Evolutionary conservation across 176 grass and related monocot genomes (phyloP), one percentile per base, ranked within the genome.

Genomic region (Coix lacrymajobi): DNA sequence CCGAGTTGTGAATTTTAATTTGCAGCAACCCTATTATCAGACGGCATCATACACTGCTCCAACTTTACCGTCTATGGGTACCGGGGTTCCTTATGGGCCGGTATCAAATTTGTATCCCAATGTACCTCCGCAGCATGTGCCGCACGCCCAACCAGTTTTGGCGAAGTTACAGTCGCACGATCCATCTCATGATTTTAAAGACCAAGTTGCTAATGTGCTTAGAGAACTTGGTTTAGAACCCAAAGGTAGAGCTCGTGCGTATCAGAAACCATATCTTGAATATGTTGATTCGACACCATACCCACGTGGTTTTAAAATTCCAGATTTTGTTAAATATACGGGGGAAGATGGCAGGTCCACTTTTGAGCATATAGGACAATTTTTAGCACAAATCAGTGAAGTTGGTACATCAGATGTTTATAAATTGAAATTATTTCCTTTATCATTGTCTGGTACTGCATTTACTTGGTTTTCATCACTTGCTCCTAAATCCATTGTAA

Each of bases 271-370:
- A 2, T 79, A 77, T 2, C 76, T 28, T 7, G 76, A 79, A 5
- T 45, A 65, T 4, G 63, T 45, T n/a, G 60, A 79, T 64, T 3
- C 39, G 22, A 48, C 30, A 15, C 16, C 61, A 9, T 79, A 79
- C 32, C 77, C 77, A 24, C 41, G 17, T n/a, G 77, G 61, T 48
- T 79, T 79, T 34, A 79, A 12, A 79, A 34, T 79, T 49, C 61
- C 17, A 13, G 28, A 66, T 48, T 79, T 79, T 49, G 11, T 49
- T 66, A 79, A 79, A 14, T 79, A 66, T 34, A 79, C 41, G 0
- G 28, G 76, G 1, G 61, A 76, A 22, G 74, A 77, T 29, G 36
- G 24, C 41, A 76, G 52, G 13, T 28, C 33, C 0, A 76, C 74
- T 26, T 76, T 40, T 39, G 74, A 61, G 22, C 52, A 76, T 25